Base-by-base conservation (phyloP, 2,329 filamentous ascomycete species). In the Orbilia quercus region DNA sequence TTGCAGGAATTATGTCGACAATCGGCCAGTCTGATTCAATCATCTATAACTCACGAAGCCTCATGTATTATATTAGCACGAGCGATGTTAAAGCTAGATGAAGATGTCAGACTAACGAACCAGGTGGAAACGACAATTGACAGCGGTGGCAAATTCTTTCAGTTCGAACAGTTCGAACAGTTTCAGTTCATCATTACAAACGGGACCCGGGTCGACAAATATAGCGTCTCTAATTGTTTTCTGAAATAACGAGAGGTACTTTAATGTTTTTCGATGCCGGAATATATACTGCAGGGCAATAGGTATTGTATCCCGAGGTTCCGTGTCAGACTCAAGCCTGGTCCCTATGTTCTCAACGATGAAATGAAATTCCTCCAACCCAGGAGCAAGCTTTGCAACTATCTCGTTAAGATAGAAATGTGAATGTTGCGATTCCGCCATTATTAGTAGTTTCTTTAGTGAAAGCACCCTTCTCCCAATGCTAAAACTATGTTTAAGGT, bases 211-310 rank as follows among this genome's bases (percentile, higher is more conserved):
- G 25, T 67, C 54, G 1, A 59, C 53, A 40, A 67, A 67, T 5
- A 53, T 42, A 18, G 42, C 48, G 34, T 20, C 36, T 36, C 51
- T n/a, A 0, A 36, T 25, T 1, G 44, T 59, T 5, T 59, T 51
- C 25, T 69, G 45, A 28, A 69, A 60, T 3, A 69, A 14, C 4
- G 64, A 69, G 14, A 69, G 23, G 23, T 45, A 53, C 47, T 23
- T 59, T 18, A 69, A 28, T 12, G 64, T 60, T 23, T 54, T 14
- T 5, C 38, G 18, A 18, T 69, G 64, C 9, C 45, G 45, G 6
- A 53, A n/a, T n/a, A 69, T 31, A 14, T 60, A 45, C 34, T 69
- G 45, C 2, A 42, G 23, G 4, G 45, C 34, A 9, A 69, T 45
- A 1, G 54, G 54, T 16, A 53, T 60, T 9, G 48, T 60, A 18